Evolutionary conservation across 192 early-diverging fungal genomes (phyloP), one percentile per base, ranked within the genome.

Genomic region (Coemansia sp.): DNA sequence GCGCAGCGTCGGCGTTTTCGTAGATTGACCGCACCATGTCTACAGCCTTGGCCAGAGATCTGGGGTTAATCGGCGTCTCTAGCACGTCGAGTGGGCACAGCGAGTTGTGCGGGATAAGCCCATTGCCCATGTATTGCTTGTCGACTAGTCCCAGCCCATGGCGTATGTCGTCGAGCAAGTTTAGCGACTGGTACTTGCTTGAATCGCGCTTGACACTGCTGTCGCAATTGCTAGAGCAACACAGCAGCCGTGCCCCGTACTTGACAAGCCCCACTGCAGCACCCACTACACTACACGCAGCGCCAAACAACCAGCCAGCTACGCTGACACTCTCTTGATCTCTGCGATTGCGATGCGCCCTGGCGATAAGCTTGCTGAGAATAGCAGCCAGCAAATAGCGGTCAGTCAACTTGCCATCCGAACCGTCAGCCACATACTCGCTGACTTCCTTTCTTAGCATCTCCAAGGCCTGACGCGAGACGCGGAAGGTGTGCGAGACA

Each of bases 101-200:
- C 13, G 66, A 47, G 60, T 71, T 77, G 63, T 76, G 74, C 10
- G 80, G 75, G 2, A 82, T 33, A 39, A 82, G 63, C 0, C 71
- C 80, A 17, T 82, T 82, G 59, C 80, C 80, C 63, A 73, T 82
- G 50, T 82, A 82, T 46, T 58, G 65, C 28, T 71, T 32, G 43
- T 65, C 66, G 2, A 35, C 58, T 6, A 82, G 17, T 3, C 17
- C 71, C 42, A 82, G 59, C 6, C 72, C 64, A 42, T 77, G 72
- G 38, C 80, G 80, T 55, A 82, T 44, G 33, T 82, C 80, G 7
- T 68, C 67, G 44, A 82, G 64, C 21, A 79, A 50, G 28, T 68
- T 74, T 2, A 79, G 62, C 11, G 72, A 74, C 72, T 79, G 77
- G 37, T 66, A 42, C 55, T n/a, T 58, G 32, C 55, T 35, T 35